phyloP scores from a whole-genome alignment of 345 rosid species.

The Pelargonium nanum region DNA sequence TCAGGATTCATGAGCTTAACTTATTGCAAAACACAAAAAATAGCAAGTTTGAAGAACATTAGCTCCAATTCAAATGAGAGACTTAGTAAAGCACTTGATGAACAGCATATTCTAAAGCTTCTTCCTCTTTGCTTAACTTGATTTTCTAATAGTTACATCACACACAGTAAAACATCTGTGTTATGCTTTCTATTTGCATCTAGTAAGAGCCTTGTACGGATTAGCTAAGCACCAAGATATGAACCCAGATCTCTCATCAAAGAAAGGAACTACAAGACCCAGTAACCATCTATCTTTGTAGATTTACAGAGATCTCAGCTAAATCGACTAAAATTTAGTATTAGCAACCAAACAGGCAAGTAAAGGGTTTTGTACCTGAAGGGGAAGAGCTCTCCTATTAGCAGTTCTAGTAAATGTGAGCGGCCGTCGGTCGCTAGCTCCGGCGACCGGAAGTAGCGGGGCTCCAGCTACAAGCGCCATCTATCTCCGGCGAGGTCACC shows the following conservation, averaged over 20 bases:
- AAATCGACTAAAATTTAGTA: not conserved
- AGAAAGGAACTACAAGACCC: not conserved
- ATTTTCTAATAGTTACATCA: no score
- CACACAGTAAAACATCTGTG: not conserved
- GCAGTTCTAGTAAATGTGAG: not conserved
- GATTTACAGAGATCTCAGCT: not conserved
- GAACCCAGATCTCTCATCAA: not conserved
- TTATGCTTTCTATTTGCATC: not conserved
- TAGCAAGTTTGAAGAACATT: no score
- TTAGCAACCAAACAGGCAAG: not conserved
- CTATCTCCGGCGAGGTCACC: not conserved
- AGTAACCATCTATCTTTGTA: no score
- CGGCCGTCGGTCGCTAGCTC: not conserved
- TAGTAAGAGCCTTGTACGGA: not conserved
- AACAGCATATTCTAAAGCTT: not conserved
- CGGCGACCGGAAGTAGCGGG: not conserved
- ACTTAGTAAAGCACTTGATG: not conserved
- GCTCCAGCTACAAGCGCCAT: not conserved
- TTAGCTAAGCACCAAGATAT: not conserved
- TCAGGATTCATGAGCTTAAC: not conserved
- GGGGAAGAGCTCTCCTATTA: not conserved
- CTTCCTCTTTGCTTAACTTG: not conserved
- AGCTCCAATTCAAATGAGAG: not conserved
- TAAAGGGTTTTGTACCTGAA: not conserved
- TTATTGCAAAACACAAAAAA: no score